A percentile compares a stretch with the other conserved stretches of the same genome.
Conservation (phyloP, 78 protist genomes). For the Dictyostelium intermedium region DNA sequence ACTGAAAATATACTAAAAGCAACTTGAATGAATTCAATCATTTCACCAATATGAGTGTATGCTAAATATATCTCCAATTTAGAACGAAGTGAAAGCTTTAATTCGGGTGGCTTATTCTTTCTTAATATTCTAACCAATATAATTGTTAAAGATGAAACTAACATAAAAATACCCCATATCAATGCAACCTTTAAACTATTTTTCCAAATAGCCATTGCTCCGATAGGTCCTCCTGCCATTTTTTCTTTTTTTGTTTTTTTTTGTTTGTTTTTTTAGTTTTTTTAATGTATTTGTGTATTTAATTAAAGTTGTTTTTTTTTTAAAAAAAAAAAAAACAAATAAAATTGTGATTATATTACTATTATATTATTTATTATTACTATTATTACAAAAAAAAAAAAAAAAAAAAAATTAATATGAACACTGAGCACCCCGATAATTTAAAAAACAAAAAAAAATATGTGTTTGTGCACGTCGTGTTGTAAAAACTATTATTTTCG, state of each 20-base stretch:
- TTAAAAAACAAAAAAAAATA: too few species aligned
- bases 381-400: too few species aligned
- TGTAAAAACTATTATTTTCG: not conserved
- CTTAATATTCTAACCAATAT: conserved; percentile 24
- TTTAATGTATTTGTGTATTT: too few species aligned
- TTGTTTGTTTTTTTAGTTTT: not conserved
- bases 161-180: not conserved
- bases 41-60: conserved; percentile 66
- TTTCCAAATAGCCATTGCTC: conserved; percentile 33
- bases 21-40: conserved; percentile 58
- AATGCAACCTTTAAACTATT: conserved; percentile 27
- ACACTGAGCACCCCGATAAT: not conserved
- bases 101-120: not conserved
- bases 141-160: not conserved
- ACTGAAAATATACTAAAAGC: conserved; percentile 35
- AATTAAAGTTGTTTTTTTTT: too few species aligned
- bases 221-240: conserved; percentile 16
- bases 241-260: not conserved
- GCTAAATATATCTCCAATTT: conserved; percentile 69
- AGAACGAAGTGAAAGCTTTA: conserved; percentile 15
- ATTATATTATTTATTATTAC: not conserved
- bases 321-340: not conserved
- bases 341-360: too few species aligned
- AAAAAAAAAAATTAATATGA: too few species aligned
- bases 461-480: not conserved